These are phyloP conservation scores for Juncus inflexus DNA, from an alignment of 176 grass and related monocot species.

Conservation along the genomic window DNA sequence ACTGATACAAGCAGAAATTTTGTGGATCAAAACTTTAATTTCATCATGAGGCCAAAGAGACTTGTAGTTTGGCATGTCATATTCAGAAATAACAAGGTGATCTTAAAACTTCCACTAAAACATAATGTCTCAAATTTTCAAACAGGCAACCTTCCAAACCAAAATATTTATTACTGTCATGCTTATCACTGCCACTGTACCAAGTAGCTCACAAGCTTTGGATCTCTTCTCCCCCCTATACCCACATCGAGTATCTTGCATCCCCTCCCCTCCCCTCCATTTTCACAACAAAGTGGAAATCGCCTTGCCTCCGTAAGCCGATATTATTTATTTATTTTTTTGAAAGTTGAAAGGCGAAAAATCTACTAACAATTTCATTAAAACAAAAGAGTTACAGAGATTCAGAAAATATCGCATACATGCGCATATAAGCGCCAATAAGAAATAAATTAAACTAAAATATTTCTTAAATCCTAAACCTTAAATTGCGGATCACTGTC, in stretches of 20 bases:
- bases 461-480: no score
- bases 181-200: constrained; percentile 24
- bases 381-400: no score
- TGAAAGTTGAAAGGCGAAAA: no score
- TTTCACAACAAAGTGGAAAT: not conserved
- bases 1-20: not conserved
- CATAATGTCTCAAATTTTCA: constrained; percentile 27
- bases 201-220: constrained; percentile 26
- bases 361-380: not conserved
- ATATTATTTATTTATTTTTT: not conserved
- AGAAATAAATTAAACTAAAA: no score
- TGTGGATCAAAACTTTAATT: no score
- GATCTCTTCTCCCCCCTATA: constrained; percentile 10
- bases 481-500: no score
- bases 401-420: no score
- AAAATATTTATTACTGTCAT: constrained; percentile 24
- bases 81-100: not conserved
- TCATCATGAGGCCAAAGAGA: constrained; percentile 3
- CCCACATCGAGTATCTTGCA: not conserved
- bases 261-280: constrained; percentile 8
- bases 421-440: no score
- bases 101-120: not conserved
- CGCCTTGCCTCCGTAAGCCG: not conserved
- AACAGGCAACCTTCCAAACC: constrained; percentile 29
- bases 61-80: constrained; percentile 25